phyloP scores from a whole-genome alignment of 805 yeast genomes.

The Peterozyma toletana region DNA sequence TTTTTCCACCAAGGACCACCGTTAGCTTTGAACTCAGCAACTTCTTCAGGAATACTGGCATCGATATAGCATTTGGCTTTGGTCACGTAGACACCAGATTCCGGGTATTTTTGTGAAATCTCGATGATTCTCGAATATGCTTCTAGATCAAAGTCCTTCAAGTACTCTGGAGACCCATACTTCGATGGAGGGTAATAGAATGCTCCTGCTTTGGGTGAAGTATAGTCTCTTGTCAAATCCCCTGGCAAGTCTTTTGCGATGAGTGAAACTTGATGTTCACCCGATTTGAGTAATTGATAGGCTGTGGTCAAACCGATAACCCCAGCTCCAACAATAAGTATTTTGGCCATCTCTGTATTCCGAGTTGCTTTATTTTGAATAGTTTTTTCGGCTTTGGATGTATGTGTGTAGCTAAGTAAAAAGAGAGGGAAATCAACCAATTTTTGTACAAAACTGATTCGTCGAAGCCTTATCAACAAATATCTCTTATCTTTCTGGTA shows the following conservation, averaged over 20 bases:
- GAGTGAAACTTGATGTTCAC: slow-evolving; percentile 32
- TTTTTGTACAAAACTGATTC: too few relatives aligned
- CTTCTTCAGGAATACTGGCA: slow-evolving; percentile 6
- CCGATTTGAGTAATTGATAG: slow-evolving; percentile 27
- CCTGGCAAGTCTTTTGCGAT: slow-evolving; percentile 23
- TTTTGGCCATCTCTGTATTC: slow-evolving; percentile 6
- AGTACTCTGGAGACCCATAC: slow-evolving; percentile 25
- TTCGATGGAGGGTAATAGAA: slow-evolving; percentile 59
- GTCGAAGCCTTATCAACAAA: too few relatives aligned
- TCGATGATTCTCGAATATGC: slow-evolving; percentile 40
- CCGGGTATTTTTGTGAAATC: slow-evolving; percentile 41
- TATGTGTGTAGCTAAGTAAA: too few relatives aligned
- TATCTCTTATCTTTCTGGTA: too few relatives aligned
- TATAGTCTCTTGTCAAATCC: slow-evolving; percentile 33
- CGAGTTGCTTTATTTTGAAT: too few relatives aligned
- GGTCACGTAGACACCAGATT: slow-evolving; percentile 35
- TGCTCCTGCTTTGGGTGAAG: slow-evolving; percentile 70
- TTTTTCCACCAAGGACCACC: slow-evolving; percentile 43
- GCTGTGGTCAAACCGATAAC: slow-evolving; percentile 52
- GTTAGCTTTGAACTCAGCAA: slow-evolving; percentile 9
- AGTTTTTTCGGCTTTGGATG: too few relatives aligned
- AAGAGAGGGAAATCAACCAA: too few relatives aligned
- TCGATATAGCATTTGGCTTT: slow-evolving; percentile 13
- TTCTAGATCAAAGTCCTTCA: slow-evolving; percentile 32
- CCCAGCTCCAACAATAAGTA: slow-evolving; percentile 47